Conservation (phyloP, 169 alveolate genomes). For the Plasmodium coatneyi region DNA sequence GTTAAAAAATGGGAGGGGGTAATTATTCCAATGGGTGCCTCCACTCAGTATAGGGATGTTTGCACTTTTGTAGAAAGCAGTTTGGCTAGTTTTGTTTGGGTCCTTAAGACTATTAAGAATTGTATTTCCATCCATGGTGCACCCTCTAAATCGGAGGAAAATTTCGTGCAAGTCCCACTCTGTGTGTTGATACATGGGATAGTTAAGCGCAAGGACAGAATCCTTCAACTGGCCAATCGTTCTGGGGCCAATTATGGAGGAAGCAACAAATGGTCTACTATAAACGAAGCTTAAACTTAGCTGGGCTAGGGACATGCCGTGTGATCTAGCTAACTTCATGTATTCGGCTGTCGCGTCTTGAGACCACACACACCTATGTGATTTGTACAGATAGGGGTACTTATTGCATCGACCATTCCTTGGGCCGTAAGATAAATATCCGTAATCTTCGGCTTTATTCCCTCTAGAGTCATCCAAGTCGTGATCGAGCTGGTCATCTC, state of each 20-base stretch:
- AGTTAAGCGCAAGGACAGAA: slow-evolving; percentile 83
- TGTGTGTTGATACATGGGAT: slow-evolving; percentile 80
- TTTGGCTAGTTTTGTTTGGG: slow-evolving; percentile 83
- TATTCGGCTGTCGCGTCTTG: slow-evolving; percentile 88
- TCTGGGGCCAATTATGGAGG: slow-evolving; percentile 87
- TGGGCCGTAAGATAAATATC: slow-evolving; percentile 87
- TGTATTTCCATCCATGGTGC: slow-evolving; percentile 91
- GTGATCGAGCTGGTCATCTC: slow-evolving; percentile 31
- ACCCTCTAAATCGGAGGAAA: slow-evolving; percentile 87
- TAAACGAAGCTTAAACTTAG: slow-evolving; percentile 83
- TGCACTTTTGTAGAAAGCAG: slow-evolving; percentile 81
- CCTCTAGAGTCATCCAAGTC: slow-evolving; percentile 51
- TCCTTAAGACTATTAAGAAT: slow-evolving; percentile 81
- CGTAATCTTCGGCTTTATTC: slow-evolving; percentile 86
- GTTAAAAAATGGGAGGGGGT: slow-evolving; percentile 55
- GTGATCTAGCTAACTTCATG: slow-evolving; percentile 85
- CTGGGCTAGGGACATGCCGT: slow-evolving; percentile 86
- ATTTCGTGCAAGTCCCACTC: slow-evolving; percentile 86
- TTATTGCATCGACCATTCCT: slow-evolving; percentile 86
- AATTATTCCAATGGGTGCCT: slow-evolving; percentile 85
- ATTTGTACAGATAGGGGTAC: slow-evolving; percentile 84
- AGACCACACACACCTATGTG: slow-evolving; percentile 91
- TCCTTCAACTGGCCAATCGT: slow-evolving; percentile 89
- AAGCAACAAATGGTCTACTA: slow-evolving; percentile 87
- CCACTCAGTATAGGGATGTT: slow-evolving; percentile 90